These are phyloP conservation scores for Moniliophthora roreri DNA, from an alignment of 1,284 basidiomycete genomes.

Conservation along the genomic window DNA sequence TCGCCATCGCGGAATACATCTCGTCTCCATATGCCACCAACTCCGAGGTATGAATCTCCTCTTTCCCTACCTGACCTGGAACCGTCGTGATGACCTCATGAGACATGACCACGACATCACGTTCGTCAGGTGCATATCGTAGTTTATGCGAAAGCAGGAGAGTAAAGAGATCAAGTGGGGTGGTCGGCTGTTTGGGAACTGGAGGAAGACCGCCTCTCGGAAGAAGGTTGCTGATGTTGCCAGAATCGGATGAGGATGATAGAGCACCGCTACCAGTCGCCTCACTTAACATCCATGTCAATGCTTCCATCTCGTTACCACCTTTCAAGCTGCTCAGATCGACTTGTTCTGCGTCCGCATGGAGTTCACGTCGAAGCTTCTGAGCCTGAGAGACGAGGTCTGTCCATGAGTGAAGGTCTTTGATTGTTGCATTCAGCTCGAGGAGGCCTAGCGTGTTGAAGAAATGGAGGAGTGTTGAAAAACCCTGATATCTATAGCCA, in stretches of 20 bases:
- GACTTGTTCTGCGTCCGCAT: constrained; percentile 7
- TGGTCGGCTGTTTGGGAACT: constrained; percentile 39
- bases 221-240: not conserved
- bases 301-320: constrained; percentile 3
- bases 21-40: constrained; percentile 73
- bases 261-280: constrained; percentile 8
- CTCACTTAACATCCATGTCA: constrained; percentile 11
- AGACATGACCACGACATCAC: constrained; percentile 86
- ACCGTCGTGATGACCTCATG: constrained; percentile 72
- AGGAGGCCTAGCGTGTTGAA: constrained; percentile 80
- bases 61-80: constrained; percentile 16
- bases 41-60: constrained; percentile 73
- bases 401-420: constrained; percentile 17
- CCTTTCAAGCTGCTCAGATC: constrained; percentile 5
- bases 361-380: constrained; percentile 2
- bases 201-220: constrained; percentile 34
- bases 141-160: constrained; percentile 75
- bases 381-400: constrained; percentile 18
- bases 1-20: constrained; percentile 80
- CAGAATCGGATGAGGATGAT: not conserved
- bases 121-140: constrained; percentile 70
- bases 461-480: constrained; percentile 72
- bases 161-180: constrained; percentile 82
- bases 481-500: constrained; percentile 78
- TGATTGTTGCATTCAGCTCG: constrained; percentile 37